These are phyloP conservation scores for Hyphopichia fennica DNA, from an alignment of 1,139 yeast genomes.

Conservation along the genomic window DNA sequence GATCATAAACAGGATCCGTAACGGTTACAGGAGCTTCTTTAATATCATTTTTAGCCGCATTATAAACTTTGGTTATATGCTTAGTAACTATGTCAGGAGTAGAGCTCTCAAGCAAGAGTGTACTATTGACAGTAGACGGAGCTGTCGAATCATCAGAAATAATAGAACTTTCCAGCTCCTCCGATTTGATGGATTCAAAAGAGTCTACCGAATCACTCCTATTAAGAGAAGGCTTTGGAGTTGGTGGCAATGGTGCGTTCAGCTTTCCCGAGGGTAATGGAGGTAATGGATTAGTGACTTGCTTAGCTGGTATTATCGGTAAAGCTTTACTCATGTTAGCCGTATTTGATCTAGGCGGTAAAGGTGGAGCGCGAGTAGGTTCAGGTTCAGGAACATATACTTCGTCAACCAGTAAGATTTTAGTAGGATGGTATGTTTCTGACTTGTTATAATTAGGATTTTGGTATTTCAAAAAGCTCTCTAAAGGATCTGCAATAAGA, in stretches of 20 bases:
- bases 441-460: slow-evolving; percentile 26
- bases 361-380: slow-evolving; percentile 18
- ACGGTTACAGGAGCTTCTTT: slow-evolving; percentile 27
- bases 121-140: slow-evolving; percentile 10
- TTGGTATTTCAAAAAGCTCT: slow-evolving; percentile 28
- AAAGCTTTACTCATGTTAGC: slow-evolving; percentile 12
- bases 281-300: slow-evolving; percentile 5
- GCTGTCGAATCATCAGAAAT: slow-evolving; percentile 12
- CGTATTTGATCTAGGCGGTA: slow-evolving; percentile 33
- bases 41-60: slow-evolving; percentile 36
- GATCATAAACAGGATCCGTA: neutral
- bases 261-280: slow-evolving; percentile 8
- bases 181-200: slow-evolving; percentile 4
- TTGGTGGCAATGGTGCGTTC: neutral
- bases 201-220: slow-evolving; percentile 19
- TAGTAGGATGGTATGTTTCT: slow-evolving; percentile 33
- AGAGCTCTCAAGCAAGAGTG: slow-evolving; percentile 14
- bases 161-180: neutral
- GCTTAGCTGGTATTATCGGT: slow-evolving; percentile 8
- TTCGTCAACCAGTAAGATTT: slow-evolving; percentile 19
- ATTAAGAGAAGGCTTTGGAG: neutral
- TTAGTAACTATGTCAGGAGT: slow-evolving; percentile 19
- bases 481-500: slow-evolving; percentile 35
- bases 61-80: slow-evolving; percentile 31
- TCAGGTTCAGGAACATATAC: slow-evolving; percentile 14